Base-by-base conservation (phyloP, 306 rosid genomes). In the Inga oerstediana region DNA sequence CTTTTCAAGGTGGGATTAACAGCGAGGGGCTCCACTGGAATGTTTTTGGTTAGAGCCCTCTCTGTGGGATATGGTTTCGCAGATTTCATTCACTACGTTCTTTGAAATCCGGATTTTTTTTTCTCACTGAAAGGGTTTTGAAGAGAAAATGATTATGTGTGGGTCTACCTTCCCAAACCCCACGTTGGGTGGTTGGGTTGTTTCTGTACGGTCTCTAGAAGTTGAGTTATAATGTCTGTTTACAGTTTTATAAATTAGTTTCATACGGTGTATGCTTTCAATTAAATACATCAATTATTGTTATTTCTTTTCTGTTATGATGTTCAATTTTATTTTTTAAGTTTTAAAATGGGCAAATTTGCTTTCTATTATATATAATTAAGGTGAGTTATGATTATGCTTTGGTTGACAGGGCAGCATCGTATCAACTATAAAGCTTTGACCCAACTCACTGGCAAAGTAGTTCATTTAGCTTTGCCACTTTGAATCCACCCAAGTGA, bases 21-120 rank as follows among this genome's bases (percentile, higher is more conserved):
- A 74, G 71, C 22, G 84, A 79, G 76, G 13, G 77, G 66, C 73
- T 51, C 8, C 43, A 41, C 82, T 43, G 44, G 10, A 20, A 49
- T 75, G 84, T 70, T 79, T 79, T 52, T 74, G 61, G 61, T 12
- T 77, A 35, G 35, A 62, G 62, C 64, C 81, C 68, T 82, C 64
- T 69, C 65, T 79, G 69, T 74, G 51, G 69, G 69, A 73, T 6
- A 39, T 39, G 83, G 80, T 65, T 59, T 16, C 11, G 34, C 76
- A 17, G 84, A 81, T 79, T 87, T 66, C 59, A 80, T 87, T 66
- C 59, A 80, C 52, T 78, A 46, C 70, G 81, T 67, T 76, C 86
- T 85, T 84, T 86, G 74, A 83, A 86, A 87, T 91, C 85, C 80
- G 77, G 79, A 78, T 77, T 88, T 87, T 78, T 20, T 44, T 44